A percentile compares a stretch with the other conserved stretches of the same genome.
phyloP scores from a whole-genome alignment of 2,329 filamentous ascomycete species.

The Chaetothyriales sp. region DNA sequence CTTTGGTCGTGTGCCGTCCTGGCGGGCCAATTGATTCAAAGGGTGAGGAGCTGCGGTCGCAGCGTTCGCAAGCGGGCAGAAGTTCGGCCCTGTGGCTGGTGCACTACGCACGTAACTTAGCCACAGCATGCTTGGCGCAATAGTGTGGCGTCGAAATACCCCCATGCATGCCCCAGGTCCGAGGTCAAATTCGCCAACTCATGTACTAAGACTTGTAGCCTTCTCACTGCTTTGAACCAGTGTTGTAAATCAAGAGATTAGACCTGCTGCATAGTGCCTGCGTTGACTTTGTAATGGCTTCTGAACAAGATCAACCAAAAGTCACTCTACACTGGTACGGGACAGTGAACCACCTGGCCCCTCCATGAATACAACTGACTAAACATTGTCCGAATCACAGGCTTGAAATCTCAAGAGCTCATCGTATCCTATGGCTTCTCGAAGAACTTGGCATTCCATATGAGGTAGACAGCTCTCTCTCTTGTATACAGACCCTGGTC shows the following conservation, averaged over 20 bases:
- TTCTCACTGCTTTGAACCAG: not conserved
- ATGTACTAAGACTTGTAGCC: not conserved
- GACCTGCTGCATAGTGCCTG: not conserved
- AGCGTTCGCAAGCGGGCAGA: slow-evolving; percentile 1
- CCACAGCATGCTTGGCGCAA: not conserved
- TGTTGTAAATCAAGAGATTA: not conserved
- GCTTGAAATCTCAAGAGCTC: slow-evolving; percentile 70
- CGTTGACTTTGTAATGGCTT: not conserved
- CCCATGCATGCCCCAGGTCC: too few relatives aligned
- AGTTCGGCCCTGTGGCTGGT: slow-evolving; percentile 1
- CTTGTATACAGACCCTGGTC: not conserved
- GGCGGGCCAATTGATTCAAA: not conserved
- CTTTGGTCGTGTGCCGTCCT: slow-evolving; percentile 2
- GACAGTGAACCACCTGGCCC: not conserved
- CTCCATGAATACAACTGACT: not conserved
- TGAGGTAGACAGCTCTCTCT: slow-evolving; percentile 27
- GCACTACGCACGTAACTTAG: not conserved
- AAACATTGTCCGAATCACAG: slow-evolving; percentile 30
- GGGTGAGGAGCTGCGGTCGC: slow-evolving; percentile 3
- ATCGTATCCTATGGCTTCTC: slow-evolving; percentile 73
- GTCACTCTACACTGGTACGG: slow-evolving; percentile 1
- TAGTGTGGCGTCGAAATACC: not conserved
- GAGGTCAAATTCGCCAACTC: not conserved
- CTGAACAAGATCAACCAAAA: not conserved
- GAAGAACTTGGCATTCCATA: slow-evolving; percentile 71